phyloP scores from a whole-genome alignment of 495 filamentous ascomycete species.

The Chlorociboria aeruginascens region DNA sequence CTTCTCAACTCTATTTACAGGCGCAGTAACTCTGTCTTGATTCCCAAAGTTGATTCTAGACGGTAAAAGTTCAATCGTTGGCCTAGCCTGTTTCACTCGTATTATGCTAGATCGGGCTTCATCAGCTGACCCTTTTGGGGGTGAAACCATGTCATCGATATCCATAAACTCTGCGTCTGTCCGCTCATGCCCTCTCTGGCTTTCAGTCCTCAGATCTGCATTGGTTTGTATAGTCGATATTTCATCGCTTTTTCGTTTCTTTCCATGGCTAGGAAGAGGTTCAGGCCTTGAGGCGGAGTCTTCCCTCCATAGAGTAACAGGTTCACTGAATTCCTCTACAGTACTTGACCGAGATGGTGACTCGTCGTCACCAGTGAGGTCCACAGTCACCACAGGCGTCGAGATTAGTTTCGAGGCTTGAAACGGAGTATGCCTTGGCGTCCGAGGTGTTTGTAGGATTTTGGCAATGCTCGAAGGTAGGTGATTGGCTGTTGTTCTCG shows the following conservation, averaged over 20 bases:
- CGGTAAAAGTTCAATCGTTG: conserved; percentile 9
- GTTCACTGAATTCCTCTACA: conserved; percentile 34
- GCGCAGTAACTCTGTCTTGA: conserved; percentile 16
- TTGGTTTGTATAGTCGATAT: conserved; percentile 30
- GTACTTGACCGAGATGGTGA: conserved; percentile 26
- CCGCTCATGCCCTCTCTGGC: background rate
- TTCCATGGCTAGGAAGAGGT: conserved; percentile 20
- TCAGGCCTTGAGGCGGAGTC: conserved; percentile 35
- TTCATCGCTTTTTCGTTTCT: conserved; percentile 66
- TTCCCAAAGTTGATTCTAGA: conserved; percentile 7
- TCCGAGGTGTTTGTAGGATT: conserved; percentile 11
- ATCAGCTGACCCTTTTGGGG: conserved; percentile 14
- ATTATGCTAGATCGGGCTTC: conserved; percentile 12
- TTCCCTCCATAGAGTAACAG: conserved; percentile 47
- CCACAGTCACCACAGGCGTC: conserved; percentile 47
- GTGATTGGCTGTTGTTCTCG: background rate
- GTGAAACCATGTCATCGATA: conserved; percentile 21
- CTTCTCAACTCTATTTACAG: conserved; percentile 15
- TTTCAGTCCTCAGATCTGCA: background rate
- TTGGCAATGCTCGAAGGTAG: background rate
- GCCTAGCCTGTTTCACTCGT: conserved; percentile 12
- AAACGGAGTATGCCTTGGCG: conserved; percentile 16
- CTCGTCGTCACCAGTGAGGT: conserved; percentile 53
- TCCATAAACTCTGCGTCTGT: conserved; percentile 13
- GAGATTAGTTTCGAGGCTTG: conserved; percentile 11